Percentiles rank a stretch among this genome's conserved stretches.
Conservation (phyloP, 352 stramenopile genomes). For the Globisporangium alternatum region DNA sequence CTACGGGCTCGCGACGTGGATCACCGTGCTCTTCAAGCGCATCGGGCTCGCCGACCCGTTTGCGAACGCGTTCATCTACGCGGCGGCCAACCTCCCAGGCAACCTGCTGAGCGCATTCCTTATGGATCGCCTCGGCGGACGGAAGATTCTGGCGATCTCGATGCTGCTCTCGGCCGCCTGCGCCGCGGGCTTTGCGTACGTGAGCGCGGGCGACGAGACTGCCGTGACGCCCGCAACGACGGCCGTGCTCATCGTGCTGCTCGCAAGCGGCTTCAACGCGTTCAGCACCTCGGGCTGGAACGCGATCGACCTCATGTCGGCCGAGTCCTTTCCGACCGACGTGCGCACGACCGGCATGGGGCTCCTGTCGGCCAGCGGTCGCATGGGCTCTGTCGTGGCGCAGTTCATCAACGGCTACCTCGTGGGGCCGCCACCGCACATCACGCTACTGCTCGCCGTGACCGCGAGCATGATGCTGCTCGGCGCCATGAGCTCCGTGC, state of each 20-base stretch:
- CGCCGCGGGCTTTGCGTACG: conserved; percentile 73
- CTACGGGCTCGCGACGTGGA: conserved; percentile 92
- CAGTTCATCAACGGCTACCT: conserved; percentile 91
- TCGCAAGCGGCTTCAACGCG: conserved; percentile 89
- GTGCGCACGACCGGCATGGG: conserved; percentile 90
- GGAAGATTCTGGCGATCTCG: conserved; percentile 62
- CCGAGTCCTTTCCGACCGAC: conserved; percentile 89
- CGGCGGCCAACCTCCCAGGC: conserved; percentile 86
- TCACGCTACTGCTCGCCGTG: conserved; percentile 69
- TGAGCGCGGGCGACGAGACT: conserved; percentile 31
- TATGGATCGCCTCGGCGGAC: conserved; percentile 67
- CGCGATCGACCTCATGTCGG: conserved; percentile 87
- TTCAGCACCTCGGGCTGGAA: conserved; percentile 92
- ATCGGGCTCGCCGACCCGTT: conserved; percentile 89
- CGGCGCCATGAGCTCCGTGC: conserved; percentile 52
- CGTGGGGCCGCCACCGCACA: conserved; percentile 66
- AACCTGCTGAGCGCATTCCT: conserved; percentile 82
- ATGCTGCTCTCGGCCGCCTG: conserved; percentile 71
- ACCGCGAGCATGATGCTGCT: conserved; percentile 83
- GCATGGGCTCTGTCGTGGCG: conserved; percentile 84
- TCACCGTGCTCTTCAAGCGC: conserved; percentile 91
- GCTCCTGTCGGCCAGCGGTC: conserved; percentile 74
- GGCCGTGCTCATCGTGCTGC: conserved; percentile 60
- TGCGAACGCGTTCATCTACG: conserved; percentile 92
- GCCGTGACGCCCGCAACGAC: conserved; percentile 12